A percentile compares a stretch with the other conserved stretches of the same genome.
phyloP scores from a whole-genome alignment of 176 grass and related monocot species.

The Musa itinerans region DNA sequence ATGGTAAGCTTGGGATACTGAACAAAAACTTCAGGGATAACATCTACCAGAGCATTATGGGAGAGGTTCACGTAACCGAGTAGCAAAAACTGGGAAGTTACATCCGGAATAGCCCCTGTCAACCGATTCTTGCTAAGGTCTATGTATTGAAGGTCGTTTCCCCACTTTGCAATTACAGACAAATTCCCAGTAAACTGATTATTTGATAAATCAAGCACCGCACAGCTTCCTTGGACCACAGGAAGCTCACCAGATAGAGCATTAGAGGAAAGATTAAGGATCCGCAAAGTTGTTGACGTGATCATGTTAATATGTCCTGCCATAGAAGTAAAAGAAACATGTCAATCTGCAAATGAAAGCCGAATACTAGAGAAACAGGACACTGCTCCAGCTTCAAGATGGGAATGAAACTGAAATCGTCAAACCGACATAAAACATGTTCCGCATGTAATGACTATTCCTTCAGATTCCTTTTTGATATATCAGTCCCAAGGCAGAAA shows the following conservation, averaged over 20 bases:
- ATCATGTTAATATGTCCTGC: conserved; percentile 99
- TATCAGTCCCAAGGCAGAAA: background rate
- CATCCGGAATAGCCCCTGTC: conserved; percentile 58
- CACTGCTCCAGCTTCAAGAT: background rate
- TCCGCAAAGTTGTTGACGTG: conserved; percentile 72
- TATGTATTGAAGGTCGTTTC: conserved; percentile 71
- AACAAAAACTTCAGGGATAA: conserved; percentile 57
- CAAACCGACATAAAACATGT: background rate
- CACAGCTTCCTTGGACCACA: conserved; percentile 76
- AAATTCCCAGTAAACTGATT: conserved; percentile 81
- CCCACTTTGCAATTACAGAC: conserved; percentile 85
- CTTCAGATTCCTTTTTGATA: background rate
- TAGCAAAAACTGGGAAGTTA: conserved; percentile 76
- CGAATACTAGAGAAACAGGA: background rate
- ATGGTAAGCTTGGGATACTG: conserved; percentile 81
- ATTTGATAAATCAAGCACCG: conserved; percentile 86
- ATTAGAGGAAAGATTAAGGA: conserved; percentile 91
- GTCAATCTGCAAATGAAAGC: conserved; percentile 6
- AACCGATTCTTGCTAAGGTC: conserved; percentile 83
- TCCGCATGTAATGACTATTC: background rate
- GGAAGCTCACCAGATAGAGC: conserved; percentile 80
- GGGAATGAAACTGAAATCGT: background rate
- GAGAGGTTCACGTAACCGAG: conserved; percentile 88
- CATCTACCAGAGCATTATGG: conserved; percentile 48
- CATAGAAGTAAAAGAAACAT: conserved; percentile 18